Percentiles rank a stretch among this genome's conserved stretches.
Evolutionary conservation across 148 eudicot genomes (phyloP).

Genomic region (Talinum fruticosum): DNA sequence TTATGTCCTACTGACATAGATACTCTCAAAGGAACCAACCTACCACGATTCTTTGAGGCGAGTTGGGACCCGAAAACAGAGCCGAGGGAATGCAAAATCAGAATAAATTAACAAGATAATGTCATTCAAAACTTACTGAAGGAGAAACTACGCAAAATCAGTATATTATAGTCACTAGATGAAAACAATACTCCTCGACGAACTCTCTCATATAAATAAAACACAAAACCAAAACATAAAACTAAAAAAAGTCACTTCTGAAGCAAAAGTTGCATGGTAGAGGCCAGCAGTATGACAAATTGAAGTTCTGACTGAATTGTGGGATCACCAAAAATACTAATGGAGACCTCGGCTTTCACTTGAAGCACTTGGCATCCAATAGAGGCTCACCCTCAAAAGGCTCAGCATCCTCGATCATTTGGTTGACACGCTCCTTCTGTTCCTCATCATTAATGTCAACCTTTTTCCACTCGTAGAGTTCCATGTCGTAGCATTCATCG

Average conservation of each 20-base stretch:
- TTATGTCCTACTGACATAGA: no score
- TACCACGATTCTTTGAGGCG: no score
- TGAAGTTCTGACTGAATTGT: not conserved
- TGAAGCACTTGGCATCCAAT: slow-evolving; percentile 48
- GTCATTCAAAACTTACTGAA: not conserved
- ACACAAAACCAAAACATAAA: not conserved
- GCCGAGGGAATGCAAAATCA: no score
- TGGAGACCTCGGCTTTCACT: not conserved
- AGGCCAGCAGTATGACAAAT: not conserved
- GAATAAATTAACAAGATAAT: not conserved
- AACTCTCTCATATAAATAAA: not conserved
- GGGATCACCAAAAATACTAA: not conserved
- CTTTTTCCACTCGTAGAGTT: slow-evolving; percentile 44
- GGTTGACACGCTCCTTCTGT: slow-evolving; percentile 43
- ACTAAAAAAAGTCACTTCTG: not conserved
- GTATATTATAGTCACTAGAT: not conserved
- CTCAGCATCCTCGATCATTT: slow-evolving; percentile 46
- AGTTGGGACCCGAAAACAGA: no score
- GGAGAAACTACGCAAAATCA: slow-evolving; percentile 1
- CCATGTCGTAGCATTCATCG: slow-evolving; percentile 52
- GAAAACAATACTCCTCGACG: not conserved
- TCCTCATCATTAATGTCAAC: slow-evolving; percentile 37
- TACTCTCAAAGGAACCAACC: no score
- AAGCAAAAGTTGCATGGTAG: not conserved
- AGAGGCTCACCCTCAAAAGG: slow-evolving; percentile 44